A percentile compares a stretch with the other conserved stretches of the same genome.
Conservation (phyloP, 192 early-diverging fungal species). For the Coemansia aciculifera region DNA sequence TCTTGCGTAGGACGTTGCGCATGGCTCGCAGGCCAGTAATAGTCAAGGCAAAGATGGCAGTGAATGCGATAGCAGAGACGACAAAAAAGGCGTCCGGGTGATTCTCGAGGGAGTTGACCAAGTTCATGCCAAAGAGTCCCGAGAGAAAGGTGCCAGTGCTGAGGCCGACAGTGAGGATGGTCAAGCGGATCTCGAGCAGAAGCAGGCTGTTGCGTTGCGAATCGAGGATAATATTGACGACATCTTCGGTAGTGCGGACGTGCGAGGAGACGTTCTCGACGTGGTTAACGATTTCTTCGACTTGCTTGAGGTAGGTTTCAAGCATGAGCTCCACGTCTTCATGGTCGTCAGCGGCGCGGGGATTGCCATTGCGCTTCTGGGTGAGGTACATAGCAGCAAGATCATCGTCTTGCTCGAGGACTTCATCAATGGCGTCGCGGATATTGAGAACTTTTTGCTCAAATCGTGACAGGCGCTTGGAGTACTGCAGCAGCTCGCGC, state of each 20-base stretch:
- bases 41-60: constrained; percentile 33
- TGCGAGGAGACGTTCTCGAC: constrained; percentile 66
- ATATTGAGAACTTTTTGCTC: constrained; percentile 74
- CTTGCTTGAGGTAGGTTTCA: constrained; percentile 85
- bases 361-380: constrained; percentile 65
- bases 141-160: constrained; percentile 74
- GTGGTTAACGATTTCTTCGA: constrained; percentile 80
- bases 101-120: constrained; percentile 71
- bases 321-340: constrained; percentile 89
- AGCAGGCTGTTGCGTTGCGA: constrained; percentile 83
- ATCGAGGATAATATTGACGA: constrained; percentile 83
- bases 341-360: constrained; percentile 66
- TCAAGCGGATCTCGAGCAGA: constrained; percentile 79
- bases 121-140: constrained; percentile 88
- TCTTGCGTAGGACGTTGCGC: constrained; percentile 47
- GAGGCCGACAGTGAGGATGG: constrained; percentile 76
- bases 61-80: constrained; percentile 58
- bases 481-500: constrained; percentile 73
- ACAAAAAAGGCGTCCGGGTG: constrained; percentile 68
- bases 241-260: constrained; percentile 78
- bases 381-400: constrained; percentile 88
- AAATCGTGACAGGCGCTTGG: constrained; percentile 79
- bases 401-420: constrained; percentile 87
- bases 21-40: constrained; percentile 45
- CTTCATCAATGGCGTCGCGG: constrained; percentile 75